Conservation (phyloP, 2,329 filamentous ascomycete genomes). For the Ophiosphaerella korrae region DNA sequence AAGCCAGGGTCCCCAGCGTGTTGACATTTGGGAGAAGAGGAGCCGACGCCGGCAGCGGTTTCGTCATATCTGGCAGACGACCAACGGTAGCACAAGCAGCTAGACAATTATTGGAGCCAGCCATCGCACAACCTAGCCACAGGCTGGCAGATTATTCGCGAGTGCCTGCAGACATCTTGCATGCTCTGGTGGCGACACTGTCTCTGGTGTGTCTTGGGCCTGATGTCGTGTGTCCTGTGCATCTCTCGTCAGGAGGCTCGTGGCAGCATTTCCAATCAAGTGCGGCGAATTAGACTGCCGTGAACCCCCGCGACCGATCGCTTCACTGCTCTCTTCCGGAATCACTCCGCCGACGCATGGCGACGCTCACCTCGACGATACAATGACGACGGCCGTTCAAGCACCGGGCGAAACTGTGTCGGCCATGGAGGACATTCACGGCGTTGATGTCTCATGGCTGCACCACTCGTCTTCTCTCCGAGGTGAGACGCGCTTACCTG, state of each 20-base stretch:
- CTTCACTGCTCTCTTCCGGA: slow-evolving; percentile 17
- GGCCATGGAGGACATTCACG: slow-evolving; percentile 78
- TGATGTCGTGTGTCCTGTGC: too few relatives aligned
- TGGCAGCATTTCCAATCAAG: slow-evolving; percentile 26
- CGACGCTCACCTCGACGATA: slow-evolving; percentile 18
- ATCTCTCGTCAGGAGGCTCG: too few relatives aligned
- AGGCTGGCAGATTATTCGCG: slow-evolving; percentile 7
- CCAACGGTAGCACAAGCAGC: not conserved
- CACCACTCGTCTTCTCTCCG: slow-evolving; percentile 71
- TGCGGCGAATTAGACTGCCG: slow-evolving; percentile 24
- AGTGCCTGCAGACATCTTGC: not conserved
- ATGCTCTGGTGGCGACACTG: not conserved
- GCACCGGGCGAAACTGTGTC: slow-evolving; percentile 23
- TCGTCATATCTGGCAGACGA: slow-evolving; percentile 19
- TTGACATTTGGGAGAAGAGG: slow-evolving; percentile 6
- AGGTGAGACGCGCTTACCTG: slow-evolving; percentile 62
- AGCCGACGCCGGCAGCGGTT: slow-evolving; percentile 23
- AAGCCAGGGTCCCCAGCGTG: too few relatives aligned
- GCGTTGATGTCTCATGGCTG: slow-evolving; percentile 90
- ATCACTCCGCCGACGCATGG: slow-evolving; percentile 30
- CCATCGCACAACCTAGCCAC: slow-evolving; percentile 17
- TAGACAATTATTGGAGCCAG: slow-evolving; percentile 14
- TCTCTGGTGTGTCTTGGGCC: slow-evolving; percentile 4
- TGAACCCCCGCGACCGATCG: slow-evolving; percentile 36
- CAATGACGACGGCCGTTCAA: slow-evolving; percentile 28